Conservation (phyloP, 176 grass and related monocot genomes). For the Eleusine coracana region DNA sequence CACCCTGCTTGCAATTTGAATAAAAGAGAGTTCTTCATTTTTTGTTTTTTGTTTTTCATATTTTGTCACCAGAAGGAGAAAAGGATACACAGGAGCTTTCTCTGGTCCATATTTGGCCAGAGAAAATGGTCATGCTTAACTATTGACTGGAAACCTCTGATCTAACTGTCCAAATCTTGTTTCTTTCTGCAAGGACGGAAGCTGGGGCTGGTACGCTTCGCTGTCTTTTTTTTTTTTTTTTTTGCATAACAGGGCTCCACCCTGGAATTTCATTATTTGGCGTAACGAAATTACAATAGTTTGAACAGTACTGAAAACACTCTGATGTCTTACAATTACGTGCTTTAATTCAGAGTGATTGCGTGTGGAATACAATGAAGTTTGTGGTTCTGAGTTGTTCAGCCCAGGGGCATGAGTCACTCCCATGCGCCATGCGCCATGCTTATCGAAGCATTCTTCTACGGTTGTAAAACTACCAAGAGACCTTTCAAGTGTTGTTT, state of each 20-base stretch:
- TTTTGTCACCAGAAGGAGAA: too few species aligned
- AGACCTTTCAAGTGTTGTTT: not conserved
- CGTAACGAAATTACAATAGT: too few species aligned
- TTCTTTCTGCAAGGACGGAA: not conserved
- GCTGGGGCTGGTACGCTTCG: slow-evolving; percentile 7
- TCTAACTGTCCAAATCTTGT: slow-evolving; percentile 17
- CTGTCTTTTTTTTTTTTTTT: too few species aligned
- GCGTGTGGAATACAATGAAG: not conserved
- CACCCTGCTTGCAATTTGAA: too few species aligned
- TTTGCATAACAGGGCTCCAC: too few species aligned
- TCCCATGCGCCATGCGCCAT: not conserved
- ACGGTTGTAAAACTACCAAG: not conserved
- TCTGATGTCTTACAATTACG: slow-evolving; percentile 17
- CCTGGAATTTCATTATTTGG: too few species aligned
- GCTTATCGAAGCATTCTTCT: not conserved
- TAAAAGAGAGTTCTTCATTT: too few species aligned
- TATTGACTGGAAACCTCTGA: not conserved
- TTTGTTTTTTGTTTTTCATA: too few species aligned
- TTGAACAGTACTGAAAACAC: too few species aligned
- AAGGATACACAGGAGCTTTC: too few species aligned
- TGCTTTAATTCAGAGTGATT: not conserved
- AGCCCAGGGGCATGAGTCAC: not conserved
- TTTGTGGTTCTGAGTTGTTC: not conserved
- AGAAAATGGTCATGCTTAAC: not conserved
- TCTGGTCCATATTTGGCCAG: too few species aligned